A percentile compares a stretch with the other conserved stretches of the same genome.
These are phyloP conservation scores for Globisporangium recalcitrans DNA, from an alignment of 352 stramenopile species.

Conservation along the genomic window DNA sequence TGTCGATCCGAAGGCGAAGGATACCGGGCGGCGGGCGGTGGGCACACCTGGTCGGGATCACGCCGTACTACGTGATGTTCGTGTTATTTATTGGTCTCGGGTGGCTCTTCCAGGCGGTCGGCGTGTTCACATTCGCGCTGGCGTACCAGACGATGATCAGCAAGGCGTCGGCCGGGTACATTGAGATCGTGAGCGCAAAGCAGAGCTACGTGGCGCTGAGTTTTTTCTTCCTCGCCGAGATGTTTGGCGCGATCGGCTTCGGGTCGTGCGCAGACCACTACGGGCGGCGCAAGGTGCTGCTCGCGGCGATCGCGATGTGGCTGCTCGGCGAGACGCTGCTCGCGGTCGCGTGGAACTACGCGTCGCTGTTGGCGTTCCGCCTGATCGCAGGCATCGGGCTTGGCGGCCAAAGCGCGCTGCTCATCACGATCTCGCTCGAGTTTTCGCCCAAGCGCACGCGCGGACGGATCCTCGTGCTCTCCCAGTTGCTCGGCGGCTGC, in stretches of 20 bases:
- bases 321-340: constrained; percentile 40
- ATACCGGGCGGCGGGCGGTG: constrained; percentile 15
- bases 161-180: neutral
- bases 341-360: constrained; percentile 27
- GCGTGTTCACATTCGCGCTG: constrained; percentile 24
- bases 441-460: constrained; percentile 54
- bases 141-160: constrained; percentile 10
- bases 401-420: constrained; percentile 47
- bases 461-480: constrained; percentile 49
- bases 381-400: constrained; percentile 40
- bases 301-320: constrained; percentile 33
- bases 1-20: constrained; percentile 21
- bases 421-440: constrained; percentile 51
- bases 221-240: constrained; percentile 39
- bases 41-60: constrained; percentile 31
- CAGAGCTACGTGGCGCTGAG: constrained; percentile 24
- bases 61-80: constrained; percentile 39
- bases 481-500: constrained; percentile 33
- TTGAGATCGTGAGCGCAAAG: neutral
- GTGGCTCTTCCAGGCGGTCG: constrained; percentile 40
- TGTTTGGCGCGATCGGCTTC: constrained; percentile 42
- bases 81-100: constrained; percentile 41
- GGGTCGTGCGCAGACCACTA: constrained; percentile 58
- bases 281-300: constrained; percentile 37
- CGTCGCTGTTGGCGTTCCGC: constrained; percentile 37